Evolutionary conservation across 352 stramenopile genomes (phyloP).

Genomic region (Phytophthora brassicae): DNA sequence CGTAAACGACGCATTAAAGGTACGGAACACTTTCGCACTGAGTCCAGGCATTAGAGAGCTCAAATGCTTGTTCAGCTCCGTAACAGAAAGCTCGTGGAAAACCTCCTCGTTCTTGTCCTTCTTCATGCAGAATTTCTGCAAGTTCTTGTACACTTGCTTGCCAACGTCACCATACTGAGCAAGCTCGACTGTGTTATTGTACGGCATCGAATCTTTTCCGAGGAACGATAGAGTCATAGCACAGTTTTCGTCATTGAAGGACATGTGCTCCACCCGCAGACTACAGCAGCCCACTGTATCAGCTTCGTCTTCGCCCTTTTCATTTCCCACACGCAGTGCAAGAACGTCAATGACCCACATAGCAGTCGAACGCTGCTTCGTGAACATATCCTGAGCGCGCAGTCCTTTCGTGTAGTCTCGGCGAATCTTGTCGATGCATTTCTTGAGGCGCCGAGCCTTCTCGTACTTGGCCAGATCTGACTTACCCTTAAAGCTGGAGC

Average conservation of each 20-base stretch:
- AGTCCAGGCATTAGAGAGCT: slow-evolving; percentile 98
- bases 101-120: slow-evolving; percentile 97
- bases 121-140: slow-evolving; percentile 95
- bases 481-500: slow-evolving; percentile 99
- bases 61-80: slow-evolving; percentile 98
- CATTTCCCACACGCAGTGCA: slow-evolving; percentile 99
- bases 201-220: slow-evolving; percentile 99
- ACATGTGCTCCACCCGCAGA: slow-evolving; percentile 98
- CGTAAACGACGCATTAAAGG: slow-evolving; percentile 99
- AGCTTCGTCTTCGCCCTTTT: slow-evolving; percentile 99
- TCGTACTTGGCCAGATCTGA: slow-evolving; percentile 99
- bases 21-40: slow-evolving; percentile 99
- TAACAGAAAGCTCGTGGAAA: slow-evolving; percentile 96
- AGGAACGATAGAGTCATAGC: slow-evolving; percentile 99
- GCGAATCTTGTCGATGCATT: slow-evolving; percentile 96
- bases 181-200: slow-evolving; percentile 99
- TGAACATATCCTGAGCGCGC: slow-evolving; percentile 89
- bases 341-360: slow-evolving; percentile 99
- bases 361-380: slow-evolving; percentile 95
- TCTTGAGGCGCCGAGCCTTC: slow-evolving; percentile 97
- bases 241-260: slow-evolving; percentile 93
- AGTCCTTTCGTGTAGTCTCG: slow-evolving; percentile 91
- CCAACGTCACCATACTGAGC: slow-evolving; percentile 89
- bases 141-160: slow-evolving; percentile 94
- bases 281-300: slow-evolving; percentile 99